Base-by-base conservation (phyloP, 257 asterid genomes). In the Solanum etuberosum region DNA sequence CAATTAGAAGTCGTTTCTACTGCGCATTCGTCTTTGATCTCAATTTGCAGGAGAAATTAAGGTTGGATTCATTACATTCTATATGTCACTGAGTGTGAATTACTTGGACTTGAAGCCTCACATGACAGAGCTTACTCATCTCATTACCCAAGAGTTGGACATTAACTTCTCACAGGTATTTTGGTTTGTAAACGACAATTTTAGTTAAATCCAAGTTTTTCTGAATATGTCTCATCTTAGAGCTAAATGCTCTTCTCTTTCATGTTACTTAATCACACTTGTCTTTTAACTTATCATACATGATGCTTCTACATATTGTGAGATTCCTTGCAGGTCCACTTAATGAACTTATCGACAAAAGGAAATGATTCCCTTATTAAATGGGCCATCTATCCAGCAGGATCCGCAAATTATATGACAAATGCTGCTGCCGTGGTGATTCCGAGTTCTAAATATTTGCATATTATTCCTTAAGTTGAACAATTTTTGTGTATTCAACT, bases 61-160 rank as follows among this genome's bases (percentile, higher is more conserved):
- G 87, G 89, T 94, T 86, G 98, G 98, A 48, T 73, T 85, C 59
- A 89, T 97, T 89, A 92, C 95, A 86, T 93, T 97, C 91, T 93
- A 83, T 87, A 91, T 97, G 96, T 90, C 91, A 88, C 88, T 91
- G 84, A 93, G 91, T 83, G 86, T 89, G 85, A 96, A 91, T 85
- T 92, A 92, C 94, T 86, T 95, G 4, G 93, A 92, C 83, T 85
- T 97, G 95, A 92, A 96, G 94, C 98, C 98, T 91, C 98, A 73
- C 57, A 90, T 94, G 84, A 70, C 94, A 31, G 98, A 93, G 87
- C 96, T 97, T 87, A 80, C 93, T 43, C 88, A 92, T 89, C 86
- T 85, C 73, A 90, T 97, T 72, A 93, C 98, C 15, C 90, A 91
- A 87, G 99, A 92, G 84, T 90, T 96, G 65, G 90, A 77, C 87